Evolutionary conservation across 108 stramenopile species (phyloP).

Genomic region (Cylindrotheca closterium): DNA sequence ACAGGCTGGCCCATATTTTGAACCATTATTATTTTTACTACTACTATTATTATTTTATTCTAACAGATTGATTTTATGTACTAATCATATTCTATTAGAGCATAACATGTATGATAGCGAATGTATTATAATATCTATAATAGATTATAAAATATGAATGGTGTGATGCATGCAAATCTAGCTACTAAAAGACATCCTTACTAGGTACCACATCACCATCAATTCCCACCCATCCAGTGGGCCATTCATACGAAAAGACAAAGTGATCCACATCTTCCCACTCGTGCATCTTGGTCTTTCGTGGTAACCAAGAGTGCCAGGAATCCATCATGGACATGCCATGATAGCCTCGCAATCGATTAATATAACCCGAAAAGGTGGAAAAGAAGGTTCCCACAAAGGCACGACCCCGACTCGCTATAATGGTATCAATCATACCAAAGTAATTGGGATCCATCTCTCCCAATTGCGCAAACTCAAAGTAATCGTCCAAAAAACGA

Average conservation of each 20-base stretch:
- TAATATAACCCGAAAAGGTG: constrained; percentile 94
- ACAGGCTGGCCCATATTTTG: no score
- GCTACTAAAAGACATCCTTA: constrained; percentile 55
- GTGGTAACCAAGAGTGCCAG: constrained; percentile 66
- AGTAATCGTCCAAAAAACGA: constrained; percentile 77
- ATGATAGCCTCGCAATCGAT: constrained; percentile 79
- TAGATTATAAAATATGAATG: neutral
- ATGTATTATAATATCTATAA: neutral
- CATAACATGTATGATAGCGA: neutral
- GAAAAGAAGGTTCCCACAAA: constrained; percentile 93
- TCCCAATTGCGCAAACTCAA: constrained; percentile 50
- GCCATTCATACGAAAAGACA: constrained; percentile 63
- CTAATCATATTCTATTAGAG: neutral
- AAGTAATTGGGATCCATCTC: constrained; percentile 83
- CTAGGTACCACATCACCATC: constrained; percentile 61
- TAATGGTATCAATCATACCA: constrained; percentile 93
- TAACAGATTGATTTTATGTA: no score
- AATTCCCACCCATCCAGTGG: constrained; percentile 75
- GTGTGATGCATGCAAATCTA: no score
- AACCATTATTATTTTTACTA: no score
- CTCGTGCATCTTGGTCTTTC: constrained; percentile 55
- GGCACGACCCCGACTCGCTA: constrained; percentile 80
- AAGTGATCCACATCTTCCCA: constrained; percentile 40
- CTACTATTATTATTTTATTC: no score
- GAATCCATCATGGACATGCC: constrained; percentile 67